Evolutionary conservation across 2,329 filamentous ascomycete species (phyloP), one percentile per base, ranked within the genome.

Genomic region (Cyanodermella asteris): DNA sequence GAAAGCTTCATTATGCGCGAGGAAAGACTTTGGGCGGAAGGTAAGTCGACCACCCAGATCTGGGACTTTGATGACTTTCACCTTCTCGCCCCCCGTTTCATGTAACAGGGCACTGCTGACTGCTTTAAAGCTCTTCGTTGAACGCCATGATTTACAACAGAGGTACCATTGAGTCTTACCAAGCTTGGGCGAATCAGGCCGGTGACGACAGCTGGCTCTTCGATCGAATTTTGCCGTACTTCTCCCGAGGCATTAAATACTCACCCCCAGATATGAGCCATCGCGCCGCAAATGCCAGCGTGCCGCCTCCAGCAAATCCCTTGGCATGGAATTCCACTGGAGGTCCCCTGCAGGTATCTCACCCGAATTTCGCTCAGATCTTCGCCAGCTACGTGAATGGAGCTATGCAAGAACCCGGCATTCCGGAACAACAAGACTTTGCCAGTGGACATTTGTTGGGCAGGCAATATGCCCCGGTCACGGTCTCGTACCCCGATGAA

Each of bases 261-360:
- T 44, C 39, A 3, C 41, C 43, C 2, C 41, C 44, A 5, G 22
- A 40, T 7, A 12, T 27, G 2, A 22, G 17, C 10, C 26, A 23
- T 13, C 24, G 22, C 9, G 12, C 7, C 13, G 17, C 27, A 18
- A 22, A 31, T 15, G 13, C 13, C n/a, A 18, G 15, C 2, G n/a
- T n/a, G n/a, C n/a, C n/a, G 26, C 26, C 7, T 25, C 21, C 14
- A 23, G 13, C 17, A 14, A 17, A 19, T 19, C 25, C 36, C 6
- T 38, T 38, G 4, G 37, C 38, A 3, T 52, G 51, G 19, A 38
- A 39, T 11, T 14, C 26, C 2, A 28, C 20, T 3, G 43, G 41
- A 4, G 45, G 44, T 1, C 52, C 55, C 1, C 31, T 59, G 1
- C 42, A 53, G 13, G 47, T 57, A 3, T 47, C 51, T 0, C 57